Evolutionary conservation across 805 yeast genomes (phyloP).

Genomic region (Tetrapisispora fleetii): DNA sequence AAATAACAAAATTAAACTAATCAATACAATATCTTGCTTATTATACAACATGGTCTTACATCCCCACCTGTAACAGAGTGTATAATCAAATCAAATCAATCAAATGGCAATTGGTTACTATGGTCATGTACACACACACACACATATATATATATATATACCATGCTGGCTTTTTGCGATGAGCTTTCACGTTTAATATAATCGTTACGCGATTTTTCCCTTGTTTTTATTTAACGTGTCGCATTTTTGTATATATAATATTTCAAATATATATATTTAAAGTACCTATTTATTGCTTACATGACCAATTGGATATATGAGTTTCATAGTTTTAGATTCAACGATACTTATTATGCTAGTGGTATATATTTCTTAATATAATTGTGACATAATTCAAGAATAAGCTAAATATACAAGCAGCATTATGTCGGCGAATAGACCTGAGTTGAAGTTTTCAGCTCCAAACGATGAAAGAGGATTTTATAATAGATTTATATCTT

Average conservation of each 20-base stretch:
- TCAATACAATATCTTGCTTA: too few relatives aligned
- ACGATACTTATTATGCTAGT: too few relatives aligned
- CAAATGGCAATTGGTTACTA: too few relatives aligned
- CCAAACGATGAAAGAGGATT: constrained; percentile 40
- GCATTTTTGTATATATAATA: background rate
- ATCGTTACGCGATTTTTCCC: background rate
- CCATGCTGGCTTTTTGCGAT: background rate
- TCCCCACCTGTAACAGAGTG: too few relatives aligned
- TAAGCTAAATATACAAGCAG: background rate
- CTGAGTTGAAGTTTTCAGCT: constrained; percentile 50
- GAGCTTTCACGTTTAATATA: background rate
- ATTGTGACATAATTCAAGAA: background rate
- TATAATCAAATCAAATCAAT: too few relatives aligned
- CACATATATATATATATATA: too few relatives aligned
- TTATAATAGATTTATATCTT: constrained; percentile 37
- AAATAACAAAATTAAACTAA: background rate
- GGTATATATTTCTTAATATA: background rate
- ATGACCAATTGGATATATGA: too few relatives aligned
- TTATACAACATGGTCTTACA: too few relatives aligned
- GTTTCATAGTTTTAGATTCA: too few relatives aligned
- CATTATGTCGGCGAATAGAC: constrained; percentile 33
- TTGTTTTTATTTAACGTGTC: background rate
- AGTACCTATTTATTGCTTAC: too few relatives aligned
- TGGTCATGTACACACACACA: too few relatives aligned
- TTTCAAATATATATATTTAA: too few relatives aligned